Conservation (phyloP, 148 eudicot species). For the Salicornia ramosissima region DNA sequence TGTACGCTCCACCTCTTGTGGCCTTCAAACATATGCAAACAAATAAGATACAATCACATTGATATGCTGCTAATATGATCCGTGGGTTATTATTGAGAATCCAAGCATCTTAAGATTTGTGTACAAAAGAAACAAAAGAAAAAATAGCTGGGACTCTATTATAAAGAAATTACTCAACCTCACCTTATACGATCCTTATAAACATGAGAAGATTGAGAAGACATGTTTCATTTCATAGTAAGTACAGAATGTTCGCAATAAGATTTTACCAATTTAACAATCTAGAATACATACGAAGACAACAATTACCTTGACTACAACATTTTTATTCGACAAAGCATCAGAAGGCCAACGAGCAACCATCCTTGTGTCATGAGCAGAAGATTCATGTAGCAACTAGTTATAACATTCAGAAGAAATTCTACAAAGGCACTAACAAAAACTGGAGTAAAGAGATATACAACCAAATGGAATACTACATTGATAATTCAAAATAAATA, state of each 20-base stretch:
- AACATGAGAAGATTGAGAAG: not conserved
- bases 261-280: not conserved
- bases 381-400: not conserved
- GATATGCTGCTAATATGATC: not conserved
- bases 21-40: slow-evolving; percentile 58
- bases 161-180: not conserved
- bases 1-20: slow-evolving; percentile 97
- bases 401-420: not conserved
- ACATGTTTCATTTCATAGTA: not conserved
- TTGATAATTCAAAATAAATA: not conserved
- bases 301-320: slow-evolving; percentile 73
- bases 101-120: not conserved
- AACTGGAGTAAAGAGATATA: not conserved
- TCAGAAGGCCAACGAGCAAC: slow-evolving; percentile 65
- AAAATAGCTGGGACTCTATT: not conserved
- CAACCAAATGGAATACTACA: not conserved
- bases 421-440: slow-evolving; percentile 6
- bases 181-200: not conserved
- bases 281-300: not conserved
- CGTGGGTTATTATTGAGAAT: not conserved
- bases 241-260: not conserved
- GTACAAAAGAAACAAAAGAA: not conserved
- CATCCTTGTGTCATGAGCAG: slow-evolving; percentile 42
- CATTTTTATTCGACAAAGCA: slow-evolving; percentile 47
- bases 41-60: slow-evolving; percentile 8